Percentiles rank a stretch among this genome's conserved stretches.
phyloP scores from a whole-genome alignment of 768 basidiomycete genomes.

The Auricularia sp. region DNA sequence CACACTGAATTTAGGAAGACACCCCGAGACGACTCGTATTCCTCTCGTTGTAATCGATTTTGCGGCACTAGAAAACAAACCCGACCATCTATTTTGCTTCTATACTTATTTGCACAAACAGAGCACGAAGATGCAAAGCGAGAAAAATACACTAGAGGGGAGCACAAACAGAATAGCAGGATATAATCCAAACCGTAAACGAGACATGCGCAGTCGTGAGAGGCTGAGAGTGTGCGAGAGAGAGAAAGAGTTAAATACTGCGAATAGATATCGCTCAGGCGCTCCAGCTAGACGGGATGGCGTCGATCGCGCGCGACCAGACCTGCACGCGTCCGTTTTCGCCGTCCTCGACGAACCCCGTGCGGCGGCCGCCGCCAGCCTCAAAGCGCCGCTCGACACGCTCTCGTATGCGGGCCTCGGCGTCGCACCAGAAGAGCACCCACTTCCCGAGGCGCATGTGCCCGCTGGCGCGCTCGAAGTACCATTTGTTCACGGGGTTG shows the following conservation, averaged over 20 bases:
- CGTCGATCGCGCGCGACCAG: constrained; percentile 60
- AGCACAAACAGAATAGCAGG: not conserved
- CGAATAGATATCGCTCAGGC: constrained; percentile 13
- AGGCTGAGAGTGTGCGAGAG: not conserved
- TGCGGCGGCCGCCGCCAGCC: constrained; percentile 41
- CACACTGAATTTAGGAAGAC: not conserved
- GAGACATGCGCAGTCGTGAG: not conserved
- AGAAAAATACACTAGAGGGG: not conserved
- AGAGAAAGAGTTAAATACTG: not conserved
- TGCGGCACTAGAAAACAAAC: not conserved
- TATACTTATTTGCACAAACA: not conserved
- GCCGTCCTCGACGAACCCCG: constrained; percentile 68
- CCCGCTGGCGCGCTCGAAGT: constrained; percentile 90
- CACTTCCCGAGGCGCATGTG: constrained; percentile 79
- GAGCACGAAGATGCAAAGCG: not conserved
- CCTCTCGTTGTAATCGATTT: not conserved
- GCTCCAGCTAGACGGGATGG: constrained; percentile 75
- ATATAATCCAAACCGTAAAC: not conserved
- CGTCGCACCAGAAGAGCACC: constrained; percentile 98
- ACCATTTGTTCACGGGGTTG: constrained; percentile 99
- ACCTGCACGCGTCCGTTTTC: constrained; percentile 57
- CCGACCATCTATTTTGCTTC: not conserved
- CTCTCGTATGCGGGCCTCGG: constrained; percentile 66
- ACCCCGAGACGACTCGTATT: not conserved
- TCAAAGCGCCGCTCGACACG: constrained; percentile 28